A percentile compares a stretch with the other conserved stretches of the same genome.
Evolutionary conservation across 2,329 filamentous ascomycete genomes (phyloP).

Genomic region (Gnomoniopsis sp.): DNA sequence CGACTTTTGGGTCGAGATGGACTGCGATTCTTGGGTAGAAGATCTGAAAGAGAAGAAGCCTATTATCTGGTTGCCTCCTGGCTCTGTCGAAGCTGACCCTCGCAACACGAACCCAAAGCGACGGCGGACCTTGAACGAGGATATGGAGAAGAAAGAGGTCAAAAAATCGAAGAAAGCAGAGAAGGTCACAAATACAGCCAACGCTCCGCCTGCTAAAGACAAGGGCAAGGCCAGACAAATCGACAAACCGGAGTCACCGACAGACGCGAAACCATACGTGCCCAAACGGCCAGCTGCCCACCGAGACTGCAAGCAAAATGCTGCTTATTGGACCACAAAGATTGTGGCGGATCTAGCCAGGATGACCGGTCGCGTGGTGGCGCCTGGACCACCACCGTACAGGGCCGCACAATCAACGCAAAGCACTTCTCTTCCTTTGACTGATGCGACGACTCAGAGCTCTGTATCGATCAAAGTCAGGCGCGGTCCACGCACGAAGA

Average conservation of each 20-base stretch:
- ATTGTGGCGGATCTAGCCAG: slow-evolving; percentile 37
- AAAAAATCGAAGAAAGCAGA: slow-evolving; percentile 31
- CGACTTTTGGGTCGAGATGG: slow-evolving; percentile 72
- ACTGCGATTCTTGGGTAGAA: slow-evolving; percentile 69
- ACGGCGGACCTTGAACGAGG: slow-evolving; percentile 29
- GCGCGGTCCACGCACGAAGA: slow-evolving; percentile 16
- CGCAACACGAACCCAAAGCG: slow-evolving; percentile 29
- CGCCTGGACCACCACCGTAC: not conserved
- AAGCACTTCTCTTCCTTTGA: not conserved
- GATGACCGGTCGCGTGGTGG: slow-evolving; percentile 27
- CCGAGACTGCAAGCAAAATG: slow-evolving; percentile 44
- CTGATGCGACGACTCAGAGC: not conserved
- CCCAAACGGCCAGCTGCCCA: slow-evolving; percentile 38
- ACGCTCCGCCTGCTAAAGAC: not conserved
- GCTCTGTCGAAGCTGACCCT: slow-evolving; percentile 38
- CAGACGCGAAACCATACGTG: slow-evolving; percentile 27
- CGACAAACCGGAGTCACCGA: slow-evolving; percentile 16
- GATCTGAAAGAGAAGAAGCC: slow-evolving; percentile 59
- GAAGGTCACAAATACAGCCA: slow-evolving; percentile 24
- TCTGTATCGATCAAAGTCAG: not conserved
- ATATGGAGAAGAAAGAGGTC: slow-evolving; percentile 20
- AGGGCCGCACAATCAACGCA: not conserved
- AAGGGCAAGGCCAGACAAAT: slow-evolving; percentile 21
- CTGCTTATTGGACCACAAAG: slow-evolving; percentile 41
- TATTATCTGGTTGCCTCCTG: slow-evolving; percentile 55